These are phyloP conservation scores for Chlorella sp. DNA, from an alignment of 139 green algal genomes.

Conservation along the genomic window DNA sequence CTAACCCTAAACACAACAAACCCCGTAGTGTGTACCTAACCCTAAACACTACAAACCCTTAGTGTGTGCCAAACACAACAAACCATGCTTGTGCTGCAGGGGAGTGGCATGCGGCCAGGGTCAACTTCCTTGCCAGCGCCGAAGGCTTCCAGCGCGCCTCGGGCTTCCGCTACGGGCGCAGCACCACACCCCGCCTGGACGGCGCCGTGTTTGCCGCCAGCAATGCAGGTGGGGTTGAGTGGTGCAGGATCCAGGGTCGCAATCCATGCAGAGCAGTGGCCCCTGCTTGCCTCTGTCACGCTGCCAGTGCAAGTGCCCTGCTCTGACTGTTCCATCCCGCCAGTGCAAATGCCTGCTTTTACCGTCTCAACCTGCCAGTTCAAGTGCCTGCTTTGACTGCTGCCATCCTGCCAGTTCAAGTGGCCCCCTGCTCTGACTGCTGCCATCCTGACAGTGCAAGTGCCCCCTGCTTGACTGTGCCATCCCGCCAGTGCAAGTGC, in stretches of 20 bases:
- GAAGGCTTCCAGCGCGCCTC: slow-evolving; percentile 72
- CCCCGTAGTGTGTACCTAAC: too few relatives aligned
- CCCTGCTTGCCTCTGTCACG: background rate
- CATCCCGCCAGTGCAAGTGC: too few relatives aligned
- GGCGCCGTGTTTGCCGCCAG: slow-evolving; percentile 63
- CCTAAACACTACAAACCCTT: too few relatives aligned
- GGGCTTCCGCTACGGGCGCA: slow-evolving; percentile 62
- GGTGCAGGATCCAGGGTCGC: background rate
- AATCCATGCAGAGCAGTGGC: too few relatives aligned
- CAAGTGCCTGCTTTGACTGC: background rate
- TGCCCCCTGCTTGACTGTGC: background rate
- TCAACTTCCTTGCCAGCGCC: slow-evolving; percentile 62
- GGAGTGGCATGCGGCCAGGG: slow-evolving; percentile 48
- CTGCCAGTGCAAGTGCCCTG: too few relatives aligned
- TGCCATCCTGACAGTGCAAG: background rate
- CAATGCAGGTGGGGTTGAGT: slow-evolving; percentile 34
- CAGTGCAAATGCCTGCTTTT: background rate
- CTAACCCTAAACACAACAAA: too few relatives aligned
- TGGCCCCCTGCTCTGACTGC: background rate
- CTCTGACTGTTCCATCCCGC: too few relatives aligned
- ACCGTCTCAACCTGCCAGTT: background rate
- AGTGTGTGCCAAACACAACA: too few relatives aligned
- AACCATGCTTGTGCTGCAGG: slow-evolving; percentile 3
- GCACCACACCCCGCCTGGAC: slow-evolving; percentile 70
- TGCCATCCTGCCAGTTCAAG: too few relatives aligned